phyloP scores from a whole-genome alignment of 768 basidiomycete species.

The Antrodiella citrinella region DNA sequence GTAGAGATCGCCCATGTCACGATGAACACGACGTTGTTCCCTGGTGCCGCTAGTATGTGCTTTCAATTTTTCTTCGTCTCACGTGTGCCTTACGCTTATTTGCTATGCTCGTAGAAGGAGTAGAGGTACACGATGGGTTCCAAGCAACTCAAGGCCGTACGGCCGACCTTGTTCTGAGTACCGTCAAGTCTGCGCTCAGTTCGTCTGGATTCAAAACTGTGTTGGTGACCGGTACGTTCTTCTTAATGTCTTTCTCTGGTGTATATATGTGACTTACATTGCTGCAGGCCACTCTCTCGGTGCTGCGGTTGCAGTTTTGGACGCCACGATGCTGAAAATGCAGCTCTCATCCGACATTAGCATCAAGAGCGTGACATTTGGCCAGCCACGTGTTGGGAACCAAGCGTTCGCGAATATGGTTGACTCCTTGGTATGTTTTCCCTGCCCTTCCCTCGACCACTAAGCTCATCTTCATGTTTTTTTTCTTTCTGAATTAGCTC shows the following conservation, averaged over 20 bases:
- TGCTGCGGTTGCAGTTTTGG: conserved; percentile 25
- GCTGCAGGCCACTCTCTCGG: conserved; percentile 26
- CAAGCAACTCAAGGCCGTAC: conserved; percentile 20
- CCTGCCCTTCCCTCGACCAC: not conserved
- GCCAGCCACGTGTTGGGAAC: conserved; percentile 26
- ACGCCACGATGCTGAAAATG: conserved; percentile 23
- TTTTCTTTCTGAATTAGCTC: conserved; percentile 6
- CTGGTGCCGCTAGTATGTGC: conserved; percentile 13
- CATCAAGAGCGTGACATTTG: conserved; percentile 21
- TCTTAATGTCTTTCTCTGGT: not conserved
- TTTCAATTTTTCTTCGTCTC: not conserved
- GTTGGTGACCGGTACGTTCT: conserved; percentile 16
- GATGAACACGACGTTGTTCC: conserved; percentile 35
- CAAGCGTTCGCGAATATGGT: conserved; percentile 23
- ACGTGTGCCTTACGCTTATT: not conserved
- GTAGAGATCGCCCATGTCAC: conserved; percentile 14
- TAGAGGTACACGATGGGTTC: conserved; percentile 22
- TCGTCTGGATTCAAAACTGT: conserved; percentile 21
- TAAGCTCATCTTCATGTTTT: not conserved
- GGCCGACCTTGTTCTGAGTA: conserved; percentile 18
- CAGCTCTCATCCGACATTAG: conserved; percentile 17
- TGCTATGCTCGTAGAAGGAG: too few species aligned
- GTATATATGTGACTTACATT: too few species aligned
- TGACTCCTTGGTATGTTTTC: conserved; percentile 17
- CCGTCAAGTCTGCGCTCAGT: conserved; percentile 17